A percentile compares a stretch with the other conserved stretches of the same genome.
phyloP scores from a whole-genome alignment of 805 yeast species.

The Diddensiella transvaalensis region DNA sequence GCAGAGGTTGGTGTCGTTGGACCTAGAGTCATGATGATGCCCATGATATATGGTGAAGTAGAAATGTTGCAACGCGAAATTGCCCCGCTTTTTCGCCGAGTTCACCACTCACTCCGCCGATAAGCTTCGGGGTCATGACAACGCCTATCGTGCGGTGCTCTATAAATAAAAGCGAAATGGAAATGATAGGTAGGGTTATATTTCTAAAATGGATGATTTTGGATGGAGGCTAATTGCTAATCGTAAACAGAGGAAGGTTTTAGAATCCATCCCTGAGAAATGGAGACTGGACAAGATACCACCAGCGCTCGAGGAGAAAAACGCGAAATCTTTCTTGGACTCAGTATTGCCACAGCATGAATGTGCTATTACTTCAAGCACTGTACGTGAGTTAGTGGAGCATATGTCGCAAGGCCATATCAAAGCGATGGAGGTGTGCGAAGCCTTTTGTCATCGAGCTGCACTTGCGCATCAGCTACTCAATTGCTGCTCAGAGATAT shows the following conservation, averaged over 20 bases:
- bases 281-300: slow-evolving; percentile 12
- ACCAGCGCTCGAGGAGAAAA: slow-evolving; percentile 6
- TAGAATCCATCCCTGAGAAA: slow-evolving; percentile 7
- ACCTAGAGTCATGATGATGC: background rate
- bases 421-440: slow-evolving; percentile 44
- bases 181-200: background rate
- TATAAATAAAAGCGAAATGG: background rate
- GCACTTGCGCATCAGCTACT: slow-evolving; percentile 54
- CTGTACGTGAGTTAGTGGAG: slow-evolving; percentile 31
- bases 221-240: background rate
- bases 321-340: slow-evolving; percentile 6
- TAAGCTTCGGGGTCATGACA: background rate
- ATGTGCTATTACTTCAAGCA: slow-evolving; percentile 6
- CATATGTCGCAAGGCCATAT: slow-evolving; percentile 41
- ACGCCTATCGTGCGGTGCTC: no score
- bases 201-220: background rate
- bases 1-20: background rate
- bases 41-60: background rate
- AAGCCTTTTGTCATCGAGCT: slow-evolving; percentile 57
- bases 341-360: slow-evolving; percentile 8
- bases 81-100: background rate
- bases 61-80: background rate
- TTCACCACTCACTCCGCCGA: background rate
- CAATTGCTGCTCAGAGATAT: slow-evolving; percentile 37
- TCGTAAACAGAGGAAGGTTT: background rate